Percentiles rank a stretch among this genome's conserved stretches.
These are phyloP conservation scores for Shiraia sp. DNA, from an alignment of 2,329 filamentous ascomycete genomes.

Conservation along the genomic window DNA sequence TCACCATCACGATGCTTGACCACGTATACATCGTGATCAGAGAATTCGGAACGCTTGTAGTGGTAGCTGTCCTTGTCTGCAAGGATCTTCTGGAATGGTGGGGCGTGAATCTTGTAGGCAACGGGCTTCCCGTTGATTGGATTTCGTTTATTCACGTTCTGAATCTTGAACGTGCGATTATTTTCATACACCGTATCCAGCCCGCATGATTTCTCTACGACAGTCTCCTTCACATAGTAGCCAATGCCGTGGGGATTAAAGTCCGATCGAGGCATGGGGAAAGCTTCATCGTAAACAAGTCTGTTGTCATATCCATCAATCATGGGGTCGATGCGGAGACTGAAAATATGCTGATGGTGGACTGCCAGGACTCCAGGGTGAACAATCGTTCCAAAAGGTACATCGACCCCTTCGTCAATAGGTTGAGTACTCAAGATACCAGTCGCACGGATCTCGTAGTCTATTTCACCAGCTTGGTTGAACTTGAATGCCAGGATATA, in stretches of 20 bases:
- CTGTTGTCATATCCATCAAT: conserved; percentile 53
- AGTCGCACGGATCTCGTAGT: conserved; percentile 70
- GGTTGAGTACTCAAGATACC: conserved; percentile 70
- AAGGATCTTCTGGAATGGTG: conserved; percentile 56
- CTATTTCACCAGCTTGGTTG: conserved; percentile 69
- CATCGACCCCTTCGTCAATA: conserved; percentile 66
- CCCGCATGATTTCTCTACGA: conserved; percentile 53
- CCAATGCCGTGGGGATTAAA: conserved; percentile 61
- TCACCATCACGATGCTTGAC: conserved; percentile 62
- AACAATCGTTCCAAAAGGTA: conserved; percentile 70
- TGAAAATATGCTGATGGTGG: conserved; percentile 78
- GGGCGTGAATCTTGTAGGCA: conserved; percentile 55
- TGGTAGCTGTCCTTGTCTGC: conserved; percentile 58
- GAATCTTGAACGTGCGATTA: conserved; percentile 56
- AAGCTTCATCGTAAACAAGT: conserved; percentile 57
- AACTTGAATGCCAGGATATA: conserved; percentile 74
- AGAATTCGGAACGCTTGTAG: conserved; percentile 63
- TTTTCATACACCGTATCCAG: conserved; percentile 53
- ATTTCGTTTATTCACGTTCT: conserved; percentile 50
- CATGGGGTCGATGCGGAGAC: conserved; percentile 53
- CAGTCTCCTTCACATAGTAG: conserved; percentile 53
- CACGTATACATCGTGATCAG: conserved; percentile 63
- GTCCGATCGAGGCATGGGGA: conserved; percentile 61
- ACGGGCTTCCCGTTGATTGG: conserved; percentile 54
- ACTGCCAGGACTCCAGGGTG: conserved; percentile 70